phyloP scores from a whole-genome alignment of 2,329 filamentous ascomycete genomes.

The Fusarium keratoplasticum region DNA sequence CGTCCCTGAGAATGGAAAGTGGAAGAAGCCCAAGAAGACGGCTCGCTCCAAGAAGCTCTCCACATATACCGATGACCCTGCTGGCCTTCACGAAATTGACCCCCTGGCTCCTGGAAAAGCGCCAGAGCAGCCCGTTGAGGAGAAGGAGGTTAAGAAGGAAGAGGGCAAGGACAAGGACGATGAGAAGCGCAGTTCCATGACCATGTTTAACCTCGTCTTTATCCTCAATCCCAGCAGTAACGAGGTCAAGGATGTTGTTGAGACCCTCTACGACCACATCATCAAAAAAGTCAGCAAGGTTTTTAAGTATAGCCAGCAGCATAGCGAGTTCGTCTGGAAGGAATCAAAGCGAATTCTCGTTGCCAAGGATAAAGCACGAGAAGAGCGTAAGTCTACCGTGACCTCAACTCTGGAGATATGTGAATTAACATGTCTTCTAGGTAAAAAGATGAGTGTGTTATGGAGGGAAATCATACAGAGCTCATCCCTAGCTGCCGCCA shows the following conservation, averaged over 20 bases:
- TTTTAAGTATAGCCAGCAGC: conserved; percentile 91
- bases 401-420: not conserved
- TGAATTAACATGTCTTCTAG: conserved; percentile 46
- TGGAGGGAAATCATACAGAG: conserved; percentile 78
- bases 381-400: conserved; percentile 63
- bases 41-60: conserved; percentile 53
- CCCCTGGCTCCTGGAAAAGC: conserved; percentile 38
- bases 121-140: conserved; percentile 43
- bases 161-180: conserved; percentile 57
- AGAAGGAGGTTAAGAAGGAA: conserved; percentile 44
- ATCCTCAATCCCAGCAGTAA: conserved; percentile 84
- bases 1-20: conserved; percentile 80
- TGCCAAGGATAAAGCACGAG: conserved; percentile 84
- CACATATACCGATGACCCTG: conserved; percentile 49
- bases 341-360: conserved; percentile 86
- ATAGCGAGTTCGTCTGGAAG: conserved; percentile 89
- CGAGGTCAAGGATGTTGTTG: conserved; percentile 79
- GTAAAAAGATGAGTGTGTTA: conserved; percentile 70
- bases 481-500: conserved; percentile 84
- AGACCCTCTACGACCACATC: conserved; percentile 85
- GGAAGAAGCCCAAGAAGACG: conserved; percentile 75
- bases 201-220: conserved; percentile 98
- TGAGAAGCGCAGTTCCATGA: conserved; percentile 79
- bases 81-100: conserved; percentile 46
- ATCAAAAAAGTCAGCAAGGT: conserved; percentile 93